Conservation (phyloP, 75 land plant genomes). For the Cunninghamia lanceolata region DNA sequence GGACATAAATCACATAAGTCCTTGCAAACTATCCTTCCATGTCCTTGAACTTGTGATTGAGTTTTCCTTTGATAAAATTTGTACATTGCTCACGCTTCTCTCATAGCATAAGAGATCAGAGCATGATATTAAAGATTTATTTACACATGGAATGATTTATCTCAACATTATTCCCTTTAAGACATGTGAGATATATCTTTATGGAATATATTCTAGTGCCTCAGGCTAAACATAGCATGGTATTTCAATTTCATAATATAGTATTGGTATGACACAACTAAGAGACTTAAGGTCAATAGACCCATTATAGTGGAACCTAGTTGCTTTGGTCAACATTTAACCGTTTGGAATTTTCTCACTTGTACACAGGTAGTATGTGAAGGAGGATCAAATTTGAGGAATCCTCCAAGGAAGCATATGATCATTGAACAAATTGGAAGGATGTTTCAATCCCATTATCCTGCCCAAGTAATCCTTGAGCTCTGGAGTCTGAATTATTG, state of each 20-base stretch:
- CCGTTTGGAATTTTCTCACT: neutral
- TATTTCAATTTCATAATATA: neutral
- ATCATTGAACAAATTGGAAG: neutral
- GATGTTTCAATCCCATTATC: constrained; percentile 4
- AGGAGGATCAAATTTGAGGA: constrained; percentile 11
- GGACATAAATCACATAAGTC: neutral
- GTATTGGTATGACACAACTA: neutral
- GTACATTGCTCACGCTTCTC: too few species aligned
- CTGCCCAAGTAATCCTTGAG: constrained; percentile 8
- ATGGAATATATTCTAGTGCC: neutral
- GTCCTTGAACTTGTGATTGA: neutral
- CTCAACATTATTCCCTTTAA: neutral
- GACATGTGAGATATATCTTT: neutral
- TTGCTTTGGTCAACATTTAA: neutral
- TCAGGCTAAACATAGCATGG: neutral
- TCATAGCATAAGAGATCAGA: neutral
- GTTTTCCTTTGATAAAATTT: neutral
- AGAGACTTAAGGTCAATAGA: neutral
- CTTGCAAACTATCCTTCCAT: neutral
- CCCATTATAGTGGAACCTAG: neutral
- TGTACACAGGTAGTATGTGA: neutral
- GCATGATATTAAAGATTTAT: neutral
- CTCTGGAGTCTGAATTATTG: neutral
- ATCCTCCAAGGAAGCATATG: neutral
- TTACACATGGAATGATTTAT: neutral